phyloP scores from a whole-genome alignment of 768 basidiomycete species.

The Boletus reticuloceps region DNA sequence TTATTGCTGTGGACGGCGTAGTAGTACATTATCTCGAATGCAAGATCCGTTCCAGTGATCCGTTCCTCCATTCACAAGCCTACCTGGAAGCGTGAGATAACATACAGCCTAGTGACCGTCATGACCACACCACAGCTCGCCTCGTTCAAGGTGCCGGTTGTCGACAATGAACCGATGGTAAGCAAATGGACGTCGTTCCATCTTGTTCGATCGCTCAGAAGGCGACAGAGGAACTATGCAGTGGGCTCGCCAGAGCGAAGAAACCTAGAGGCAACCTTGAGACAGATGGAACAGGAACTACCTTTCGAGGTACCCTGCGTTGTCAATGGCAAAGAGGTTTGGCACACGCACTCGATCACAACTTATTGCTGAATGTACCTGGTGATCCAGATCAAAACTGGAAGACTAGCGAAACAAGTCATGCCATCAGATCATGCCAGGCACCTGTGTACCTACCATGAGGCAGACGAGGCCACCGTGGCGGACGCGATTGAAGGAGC shows the following conservation, averaged over 20 bases:
- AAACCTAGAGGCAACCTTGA: conserved; percentile 67
- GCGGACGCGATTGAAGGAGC: conserved; percentile 82
- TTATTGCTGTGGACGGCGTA: too few relatives aligned
- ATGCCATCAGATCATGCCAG: conserved; percentile 85
- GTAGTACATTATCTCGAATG: not conserved
- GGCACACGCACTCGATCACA: conserved; percentile 21
- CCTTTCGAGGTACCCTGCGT: conserved; percentile 94
- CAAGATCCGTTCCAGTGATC: conserved; percentile 16
- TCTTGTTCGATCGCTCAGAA: not conserved
- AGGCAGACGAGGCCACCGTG: conserved; percentile 78
- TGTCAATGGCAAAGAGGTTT: conserved; percentile 82
- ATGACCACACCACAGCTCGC: conserved; percentile 80
- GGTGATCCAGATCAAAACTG: conserved; percentile 67
- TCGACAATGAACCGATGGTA: conserved; percentile 96
- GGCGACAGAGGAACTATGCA: conserved; percentile 66
- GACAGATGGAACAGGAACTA: conserved; percentile 75
- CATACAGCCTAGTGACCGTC: not conserved
- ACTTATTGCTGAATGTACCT: conserved; percentile 1
- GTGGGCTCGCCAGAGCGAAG: conserved; percentile 76
- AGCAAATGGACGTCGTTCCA: conserved; percentile 14
- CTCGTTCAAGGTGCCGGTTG: conserved; percentile 76
- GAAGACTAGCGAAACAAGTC: conserved; percentile 71
- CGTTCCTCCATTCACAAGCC: not conserved
- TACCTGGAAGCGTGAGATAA: not conserved
- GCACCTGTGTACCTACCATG: conserved; percentile 82